These are phyloP conservation scores for Oidium heveae DNA, from an alignment of 2,329 filamentous ascomycete genomes.

Conservation along the genomic window DNA sequence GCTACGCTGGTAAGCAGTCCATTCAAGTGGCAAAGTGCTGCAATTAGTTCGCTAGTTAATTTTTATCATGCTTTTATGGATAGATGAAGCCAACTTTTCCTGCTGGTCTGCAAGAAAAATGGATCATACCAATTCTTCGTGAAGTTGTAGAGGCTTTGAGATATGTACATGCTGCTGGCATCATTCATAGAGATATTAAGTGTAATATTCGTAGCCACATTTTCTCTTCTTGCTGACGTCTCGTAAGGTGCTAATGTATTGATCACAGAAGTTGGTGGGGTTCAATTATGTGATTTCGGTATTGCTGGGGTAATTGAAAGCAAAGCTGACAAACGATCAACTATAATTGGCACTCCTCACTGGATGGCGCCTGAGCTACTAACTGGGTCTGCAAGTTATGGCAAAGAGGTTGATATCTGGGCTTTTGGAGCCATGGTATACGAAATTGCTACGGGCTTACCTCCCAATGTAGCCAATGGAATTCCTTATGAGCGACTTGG, in stretches of 20 bases:
- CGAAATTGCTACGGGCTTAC: constrained; percentile 56
- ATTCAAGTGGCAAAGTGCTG: not conserved
- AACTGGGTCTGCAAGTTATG: constrained; percentile 36
- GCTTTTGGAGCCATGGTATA: constrained; percentile 60
- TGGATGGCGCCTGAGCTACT: constrained; percentile 74
- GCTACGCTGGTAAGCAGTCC: constrained; percentile 28
- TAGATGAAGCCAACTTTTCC: constrained; percentile 39
- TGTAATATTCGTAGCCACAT: constrained; percentile 16
- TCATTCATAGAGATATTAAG: constrained; percentile 48
- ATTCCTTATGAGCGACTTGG: constrained; percentile 22
- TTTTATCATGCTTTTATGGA: not conserved
- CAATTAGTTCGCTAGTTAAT: constrained; percentile 1
- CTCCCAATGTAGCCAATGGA: constrained; percentile 36
- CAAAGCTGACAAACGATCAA: constrained; percentile 51
- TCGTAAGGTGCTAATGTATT: constrained; percentile 42
- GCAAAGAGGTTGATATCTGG: constrained; percentile 60
- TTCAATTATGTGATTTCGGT: constrained; percentile 69
- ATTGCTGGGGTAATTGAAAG: constrained; percentile 56
- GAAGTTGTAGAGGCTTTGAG: constrained; percentile 40
- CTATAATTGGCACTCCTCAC: constrained; percentile 59
- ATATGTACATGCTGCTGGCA: constrained; percentile 42
- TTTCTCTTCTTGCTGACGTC: not conserved
- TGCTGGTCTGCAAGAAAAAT: constrained; percentile 41
- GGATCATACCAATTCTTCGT: constrained; percentile 40
- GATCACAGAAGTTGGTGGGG: constrained; percentile 48